Percentiles rank a stretch among this genome's conserved stretches.
Conservation (phyloP, 768 basidiomycete genomes). For the Leccinum variicolor region DNA sequence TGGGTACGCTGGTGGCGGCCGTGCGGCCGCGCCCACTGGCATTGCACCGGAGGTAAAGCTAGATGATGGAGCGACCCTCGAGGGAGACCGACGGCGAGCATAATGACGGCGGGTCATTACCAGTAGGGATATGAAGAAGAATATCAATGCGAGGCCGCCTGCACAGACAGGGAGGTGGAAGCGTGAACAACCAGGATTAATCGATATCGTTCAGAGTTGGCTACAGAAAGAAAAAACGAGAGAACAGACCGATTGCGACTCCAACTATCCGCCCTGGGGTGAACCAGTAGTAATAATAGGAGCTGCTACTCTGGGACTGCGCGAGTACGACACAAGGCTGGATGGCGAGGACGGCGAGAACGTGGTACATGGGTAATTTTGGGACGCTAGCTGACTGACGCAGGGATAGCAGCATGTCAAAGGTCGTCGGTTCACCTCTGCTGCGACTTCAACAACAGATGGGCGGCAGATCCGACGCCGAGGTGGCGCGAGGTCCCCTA, state of each 20-base stretch:
- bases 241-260: constrained; percentile 23
- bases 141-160: constrained; percentile 12
- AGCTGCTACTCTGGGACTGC: constrained; percentile 1
- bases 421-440: neutral
- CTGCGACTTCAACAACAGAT: neutral
- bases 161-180: neutral
- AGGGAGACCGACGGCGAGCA: neutral
- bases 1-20: neutral
- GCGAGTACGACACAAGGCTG: constrained; percentile 9
- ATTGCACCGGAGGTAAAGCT: neutral
- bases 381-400: neutral
- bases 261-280: constrained; percentile 26
- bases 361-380: neutral
- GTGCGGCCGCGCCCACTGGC: neutral
- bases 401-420: neutral
- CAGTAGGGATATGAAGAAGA: constrained; percentile 8
- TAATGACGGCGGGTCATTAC: constrained; percentile 6
- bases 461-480: neutral
- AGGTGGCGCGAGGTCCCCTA: neutral
- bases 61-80: neutral
- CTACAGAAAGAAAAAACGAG: neutral
- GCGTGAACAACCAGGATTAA: neutral
- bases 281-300: constrained; percentile 19
- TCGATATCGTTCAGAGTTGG: neutral
- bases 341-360: constrained; percentile 6